These are phyloP conservation scores for Heliosperma pusillum DNA, from an alignment of 148 eudicot species.

Conservation along the genomic window DNA sequence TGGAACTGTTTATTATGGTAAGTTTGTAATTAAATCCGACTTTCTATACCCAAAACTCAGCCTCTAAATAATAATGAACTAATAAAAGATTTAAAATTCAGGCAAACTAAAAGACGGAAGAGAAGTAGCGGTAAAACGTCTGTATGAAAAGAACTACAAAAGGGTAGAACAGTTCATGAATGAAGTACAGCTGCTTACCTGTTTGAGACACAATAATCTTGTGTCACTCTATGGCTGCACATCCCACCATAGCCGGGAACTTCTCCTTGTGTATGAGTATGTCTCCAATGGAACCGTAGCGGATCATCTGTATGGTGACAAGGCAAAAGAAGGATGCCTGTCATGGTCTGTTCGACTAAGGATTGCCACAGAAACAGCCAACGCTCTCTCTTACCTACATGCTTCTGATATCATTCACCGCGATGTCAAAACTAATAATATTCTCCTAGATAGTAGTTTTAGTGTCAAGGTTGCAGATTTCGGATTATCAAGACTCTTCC, in stretches of 20 bases:
- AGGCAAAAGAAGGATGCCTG: constrained; percentile 30
- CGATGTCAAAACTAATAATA: constrained; percentile 66
- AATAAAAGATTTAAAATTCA: constrained; percentile 14
- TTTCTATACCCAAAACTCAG: neutral
- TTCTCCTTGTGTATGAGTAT: constrained; percentile 69
- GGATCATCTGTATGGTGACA: constrained; percentile 59
- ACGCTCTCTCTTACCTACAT: constrained; percentile 61
- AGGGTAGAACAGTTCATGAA: constrained; percentile 64
- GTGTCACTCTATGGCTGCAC: constrained; percentile 73
- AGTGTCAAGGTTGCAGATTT: constrained; percentile 71
- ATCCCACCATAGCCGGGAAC: constrained; percentile 50
- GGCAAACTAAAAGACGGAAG: constrained; percentile 66
- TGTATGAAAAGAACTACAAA: constrained; percentile 59
- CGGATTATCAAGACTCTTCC: constrained; percentile 65
- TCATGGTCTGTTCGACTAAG: constrained; percentile 57
- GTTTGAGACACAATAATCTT: constrained; percentile 54
- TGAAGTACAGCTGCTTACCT: constrained; percentile 57
- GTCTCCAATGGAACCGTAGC: constrained; percentile 71
- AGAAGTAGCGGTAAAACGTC: constrained; percentile 75
- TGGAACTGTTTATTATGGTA: constrained; percentile 64
- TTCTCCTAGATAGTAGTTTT: constrained; percentile 51
- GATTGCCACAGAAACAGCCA: constrained; percentile 64
- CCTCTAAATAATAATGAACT: neutral
- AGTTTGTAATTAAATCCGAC: constrained; percentile 1
- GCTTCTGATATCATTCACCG: constrained; percentile 68